Evolutionary conservation across 2,329 filamentous ascomycete genomes (phyloP).

Genomic region (Fusarium oxysporum): DNA sequence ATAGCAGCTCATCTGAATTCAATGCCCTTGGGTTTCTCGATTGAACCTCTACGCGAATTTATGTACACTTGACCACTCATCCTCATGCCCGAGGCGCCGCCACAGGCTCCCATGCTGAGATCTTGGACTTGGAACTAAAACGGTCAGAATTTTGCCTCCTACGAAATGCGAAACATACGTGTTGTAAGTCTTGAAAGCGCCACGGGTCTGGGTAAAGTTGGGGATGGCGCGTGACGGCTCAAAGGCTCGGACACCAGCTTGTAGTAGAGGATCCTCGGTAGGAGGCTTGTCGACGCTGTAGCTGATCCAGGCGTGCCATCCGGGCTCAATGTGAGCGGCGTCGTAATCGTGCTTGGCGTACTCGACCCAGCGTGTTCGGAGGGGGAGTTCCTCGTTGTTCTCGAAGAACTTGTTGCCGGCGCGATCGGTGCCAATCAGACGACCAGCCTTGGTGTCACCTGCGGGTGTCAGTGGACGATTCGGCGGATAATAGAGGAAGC

Average conservation of each 20-base stretch:
- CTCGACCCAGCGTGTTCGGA: conserved; percentile 97
- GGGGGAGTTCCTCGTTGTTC: conserved; percentile 93
- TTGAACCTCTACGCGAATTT: conserved; percentile 40
- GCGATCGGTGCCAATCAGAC: conserved; percentile 84
- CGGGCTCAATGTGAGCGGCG: conserved; percentile 87
- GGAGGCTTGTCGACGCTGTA: conserved; percentile 93
- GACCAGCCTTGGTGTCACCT: conserved; percentile 98
- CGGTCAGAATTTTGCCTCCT: conserved; percentile 22
- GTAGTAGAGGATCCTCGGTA: conserved; percentile 77
- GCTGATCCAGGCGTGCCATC: conserved; percentile 98
- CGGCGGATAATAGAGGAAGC: conserved; percentile 7
- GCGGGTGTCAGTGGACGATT: conserved; percentile 18
- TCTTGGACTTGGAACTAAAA: conserved; percentile 64
- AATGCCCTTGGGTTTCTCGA: conserved; percentile 25
- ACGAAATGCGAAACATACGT: conserved; percentile 74
- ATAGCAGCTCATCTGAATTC: conserved; percentile 24
- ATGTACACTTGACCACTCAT: conserved; percentile 43
- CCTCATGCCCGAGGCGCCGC: conserved; percentile 50
- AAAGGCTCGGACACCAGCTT: conserved; percentile 76
- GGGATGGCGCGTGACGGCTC: conserved; percentile 78
- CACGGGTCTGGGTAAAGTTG: conserved; percentile 80
- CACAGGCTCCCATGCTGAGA: conserved; percentile 64
- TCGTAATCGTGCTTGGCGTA: conserved; percentile 91
- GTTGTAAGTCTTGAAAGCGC: conserved; percentile 91
- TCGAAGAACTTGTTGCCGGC: conserved; percentile 99